Evolutionary conservation across 23 red algal genomes (phyloP).

Genomic region (Agarophyton chilense): DNA sequence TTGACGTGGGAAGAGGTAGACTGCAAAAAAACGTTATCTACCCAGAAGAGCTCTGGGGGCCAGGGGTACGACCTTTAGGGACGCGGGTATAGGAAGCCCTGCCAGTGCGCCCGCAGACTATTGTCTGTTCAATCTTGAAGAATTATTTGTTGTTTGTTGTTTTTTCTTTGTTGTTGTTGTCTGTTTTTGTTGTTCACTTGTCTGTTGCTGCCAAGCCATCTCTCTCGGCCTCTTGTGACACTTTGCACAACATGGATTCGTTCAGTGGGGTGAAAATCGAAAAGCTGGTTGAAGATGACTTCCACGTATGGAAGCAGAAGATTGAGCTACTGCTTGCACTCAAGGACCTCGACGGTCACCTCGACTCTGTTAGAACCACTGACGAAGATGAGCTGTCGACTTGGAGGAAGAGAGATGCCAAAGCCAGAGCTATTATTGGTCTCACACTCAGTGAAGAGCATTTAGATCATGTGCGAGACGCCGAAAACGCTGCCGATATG

Average conservation of each 20-base stretch:
- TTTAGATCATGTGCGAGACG: slow-evolving; percentile 23
- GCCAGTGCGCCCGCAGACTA: not conserved
- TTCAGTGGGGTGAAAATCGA: too few relatives aligned
- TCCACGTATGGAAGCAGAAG: slow-evolving; percentile 43
- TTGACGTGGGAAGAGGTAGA: not conserved
- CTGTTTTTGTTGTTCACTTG: not conserved
- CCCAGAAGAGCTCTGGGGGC: not conserved
- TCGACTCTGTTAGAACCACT: not conserved
- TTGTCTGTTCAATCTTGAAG: too few relatives aligned
- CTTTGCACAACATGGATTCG: too few relatives aligned
- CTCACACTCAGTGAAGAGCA: slow-evolving; percentile 16
- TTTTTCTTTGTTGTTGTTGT: not conserved
- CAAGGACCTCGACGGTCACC: slow-evolving; percentile 8
- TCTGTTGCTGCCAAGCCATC: too few relatives aligned
- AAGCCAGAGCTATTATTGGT: slow-evolving; percentile 29
- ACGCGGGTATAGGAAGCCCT: not conserved
- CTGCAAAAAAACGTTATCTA: not conserved
- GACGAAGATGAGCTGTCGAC: not conserved
- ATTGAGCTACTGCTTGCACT: slow-evolving; percentile 15
- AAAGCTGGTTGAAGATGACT: too few relatives aligned
- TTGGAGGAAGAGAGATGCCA: slow-evolving; percentile 26
- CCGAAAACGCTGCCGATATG: too few relatives aligned
- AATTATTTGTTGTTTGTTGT: too few relatives aligned
- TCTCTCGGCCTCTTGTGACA: too few relatives aligned
- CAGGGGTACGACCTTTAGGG: not conserved